Evolutionary conservation across 2,329 filamentous ascomycete genomes (phyloP).

Genomic region (Fusarium albosuccineum): DNA sequence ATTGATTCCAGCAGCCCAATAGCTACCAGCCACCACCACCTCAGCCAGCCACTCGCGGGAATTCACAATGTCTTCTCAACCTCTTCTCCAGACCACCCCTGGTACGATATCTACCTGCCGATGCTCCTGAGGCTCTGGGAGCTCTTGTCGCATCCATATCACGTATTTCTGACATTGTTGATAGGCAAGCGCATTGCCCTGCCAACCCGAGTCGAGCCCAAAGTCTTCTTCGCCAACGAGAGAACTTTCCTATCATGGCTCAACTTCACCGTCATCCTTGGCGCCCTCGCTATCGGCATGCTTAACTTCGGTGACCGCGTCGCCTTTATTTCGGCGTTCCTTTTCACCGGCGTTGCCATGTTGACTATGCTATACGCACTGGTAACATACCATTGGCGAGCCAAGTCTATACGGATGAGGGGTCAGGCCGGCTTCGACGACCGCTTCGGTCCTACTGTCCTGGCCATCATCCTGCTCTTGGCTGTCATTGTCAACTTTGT

Average conservation of each 20-base stretch:
- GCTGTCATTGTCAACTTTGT: constrained; percentile 98
- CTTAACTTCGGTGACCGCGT: constrained; percentile 97
- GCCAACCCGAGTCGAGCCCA: constrained; percentile 96
- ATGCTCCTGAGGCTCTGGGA: background rate
- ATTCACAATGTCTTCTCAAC: constrained; percentile 88
- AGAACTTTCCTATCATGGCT: constrained; percentile 99
- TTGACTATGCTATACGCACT: constrained; percentile 95
- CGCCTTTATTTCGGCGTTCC: constrained; percentile 91
- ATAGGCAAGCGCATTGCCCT: constrained; percentile 98
- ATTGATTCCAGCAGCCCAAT: background rate
- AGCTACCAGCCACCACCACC: constrained; percentile 23
- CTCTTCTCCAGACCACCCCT: constrained; percentile 92
- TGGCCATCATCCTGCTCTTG: constrained; percentile 86
- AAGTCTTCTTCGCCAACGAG: constrained; percentile 99
- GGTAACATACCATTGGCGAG: constrained; percentile 96
- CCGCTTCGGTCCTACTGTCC: constrained; percentile 89
- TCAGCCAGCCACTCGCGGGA: constrained; percentile 10
- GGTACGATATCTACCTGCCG: constrained; percentile 70
- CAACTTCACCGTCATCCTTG: constrained; percentile 99
- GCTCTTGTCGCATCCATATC: background rate
- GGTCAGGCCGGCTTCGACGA: constrained; percentile 98
- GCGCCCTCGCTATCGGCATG: constrained; percentile 94
- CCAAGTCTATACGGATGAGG: constrained; percentile 88
- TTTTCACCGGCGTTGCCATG: constrained; percentile 96
- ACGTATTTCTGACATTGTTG: constrained; percentile 30